phyloP scores from a whole-genome alignment of 345 rosid species.

The Erodium maritimum region DNA sequence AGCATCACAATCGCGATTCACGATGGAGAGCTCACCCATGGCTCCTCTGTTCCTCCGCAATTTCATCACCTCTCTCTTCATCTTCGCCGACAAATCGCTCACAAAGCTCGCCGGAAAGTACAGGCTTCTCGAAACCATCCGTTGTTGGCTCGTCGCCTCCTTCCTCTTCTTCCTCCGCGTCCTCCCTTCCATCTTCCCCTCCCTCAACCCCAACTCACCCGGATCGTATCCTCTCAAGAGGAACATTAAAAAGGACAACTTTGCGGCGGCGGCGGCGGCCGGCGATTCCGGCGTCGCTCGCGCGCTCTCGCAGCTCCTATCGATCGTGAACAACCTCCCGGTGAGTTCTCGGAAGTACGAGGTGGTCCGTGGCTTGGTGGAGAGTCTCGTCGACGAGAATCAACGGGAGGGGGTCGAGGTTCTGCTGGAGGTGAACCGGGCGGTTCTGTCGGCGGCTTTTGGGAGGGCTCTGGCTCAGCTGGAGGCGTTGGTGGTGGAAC shows the following conservation, averaged over 20 bases:
- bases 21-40: slow-evolving; percentile 34
- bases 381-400: slow-evolving; percentile 67
- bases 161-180: slow-evolving; percentile 56
- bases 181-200: slow-evolving; percentile 29
- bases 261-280: slow-evolving; percentile 1
- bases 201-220: slow-evolving; percentile 9
- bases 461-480: slow-evolving; percentile 44
- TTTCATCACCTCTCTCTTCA: slow-evolving; percentile 30
- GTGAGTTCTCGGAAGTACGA: slow-evolving; percentile 77
- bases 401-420: slow-evolving; percentile 28
- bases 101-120: slow-evolving; percentile 28
- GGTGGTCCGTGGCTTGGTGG: slow-evolving; percentile 59
- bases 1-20: background rate
- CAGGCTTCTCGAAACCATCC: slow-evolving; percentile 42
- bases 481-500: slow-evolving; percentile 35
- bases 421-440: slow-evolving; percentile 44
- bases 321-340: slow-evolving; percentile 50
- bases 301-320: slow-evolving; percentile 55
- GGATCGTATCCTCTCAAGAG: background rate
- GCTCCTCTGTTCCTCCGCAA: slow-evolving; percentile 55
- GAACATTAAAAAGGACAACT: background rate
- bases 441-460: slow-evolving; percentile 53
- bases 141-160: slow-evolving; percentile 27
- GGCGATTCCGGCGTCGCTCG: slow-evolving; percentile 54
- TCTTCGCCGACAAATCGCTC: slow-evolving; percentile 57